Conservation (phyloP, 2,329 filamentous ascomycete genomes). For the Apiospora aurea region DNA sequence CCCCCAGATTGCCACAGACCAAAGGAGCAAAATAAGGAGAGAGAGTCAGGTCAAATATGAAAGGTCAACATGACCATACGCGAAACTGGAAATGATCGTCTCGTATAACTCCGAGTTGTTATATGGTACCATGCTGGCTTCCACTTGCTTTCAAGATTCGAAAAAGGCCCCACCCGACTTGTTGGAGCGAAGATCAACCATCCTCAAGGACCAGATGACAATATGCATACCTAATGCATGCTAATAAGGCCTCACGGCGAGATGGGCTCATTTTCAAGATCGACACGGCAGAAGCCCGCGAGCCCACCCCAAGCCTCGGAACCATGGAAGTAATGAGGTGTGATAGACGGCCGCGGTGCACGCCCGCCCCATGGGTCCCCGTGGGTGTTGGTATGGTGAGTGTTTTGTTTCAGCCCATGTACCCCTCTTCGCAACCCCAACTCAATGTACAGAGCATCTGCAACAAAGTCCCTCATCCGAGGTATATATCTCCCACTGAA, state of each 20-base stretch:
- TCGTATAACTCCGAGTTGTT: not conserved
- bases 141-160: not conserved
- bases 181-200: not conserved
- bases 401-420: not conserved
- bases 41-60: not conserved
- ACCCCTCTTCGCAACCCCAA: constrained; percentile 5
- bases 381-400: not conserved
- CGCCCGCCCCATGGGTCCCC: not conserved
- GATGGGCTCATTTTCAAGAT: not conserved
- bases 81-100: not conserved
- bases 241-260: not conserved
- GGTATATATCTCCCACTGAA: not conserved
- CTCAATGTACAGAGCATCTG: not conserved
- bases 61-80: not conserved
- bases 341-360: not conserved
- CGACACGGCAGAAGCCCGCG: not conserved
- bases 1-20: not conserved
- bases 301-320: not conserved
- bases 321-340: not conserved
- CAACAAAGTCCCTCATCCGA: not conserved
- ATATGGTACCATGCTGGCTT: not conserved
- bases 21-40: not conserved
- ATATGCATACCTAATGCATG: not conserved
- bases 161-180: not conserved
- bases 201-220: not conserved